phyloP scores from a whole-genome alignment of 2,329 filamentous ascomycete species.

The Phyllosticta paracitricarpa region DNA sequence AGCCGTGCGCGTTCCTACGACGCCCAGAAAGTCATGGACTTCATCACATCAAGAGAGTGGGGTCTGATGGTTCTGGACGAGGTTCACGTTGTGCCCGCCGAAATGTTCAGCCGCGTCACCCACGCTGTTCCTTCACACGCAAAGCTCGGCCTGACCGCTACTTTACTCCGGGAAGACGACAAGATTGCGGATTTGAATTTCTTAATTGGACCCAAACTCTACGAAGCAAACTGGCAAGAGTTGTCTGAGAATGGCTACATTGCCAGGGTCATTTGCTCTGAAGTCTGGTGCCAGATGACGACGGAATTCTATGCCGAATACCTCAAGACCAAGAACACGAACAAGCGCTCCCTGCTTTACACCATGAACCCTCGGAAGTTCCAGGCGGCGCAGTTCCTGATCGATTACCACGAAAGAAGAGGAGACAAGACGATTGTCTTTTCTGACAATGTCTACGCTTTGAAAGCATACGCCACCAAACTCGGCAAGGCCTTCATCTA shows the following conservation, averaged over 20 bases:
- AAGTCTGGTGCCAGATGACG: slow-evolving; percentile 99
- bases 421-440: slow-evolving; percentile 98
- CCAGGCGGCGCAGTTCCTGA: slow-evolving; percentile 94
- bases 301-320: slow-evolving; percentile 97
- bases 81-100: slow-evolving; percentile 93
- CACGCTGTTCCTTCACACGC: slow-evolving; percentile 89
- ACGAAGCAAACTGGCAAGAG: slow-evolving; percentile 99
- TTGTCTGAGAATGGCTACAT: slow-evolving; percentile 94
- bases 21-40: slow-evolving; percentile 95
- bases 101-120: slow-evolving; percentile 92
- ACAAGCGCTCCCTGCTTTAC: slow-evolving; percentile 63
- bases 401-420: slow-evolving; percentile 89
- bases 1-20: slow-evolving; percentile 81
- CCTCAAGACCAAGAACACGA: slow-evolving; percentile 53
- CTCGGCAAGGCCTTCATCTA: slow-evolving; percentile 85
- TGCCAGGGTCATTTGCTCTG: slow-evolving; percentile 91
- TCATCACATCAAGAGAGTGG: slow-evolving; percentile 83
- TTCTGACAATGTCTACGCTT: slow-evolving; percentile 90
- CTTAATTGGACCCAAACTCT: slow-evolving; percentile 91
- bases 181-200: slow-evolving; percentile 98
- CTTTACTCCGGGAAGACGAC: slow-evolving; percentile 89
- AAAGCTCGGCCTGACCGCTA: slow-evolving; percentile 90
- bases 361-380: slow-evolving; percentile 98
- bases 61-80: slow-evolving; percentile 95
- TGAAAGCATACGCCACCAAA: slow-evolving; percentile 75